Evolutionary conservation across 495 filamentous ascomycete genomes (phyloP), one percentile per base, ranked within the genome.

Genomic region (Lophium mytilinum): DNA sequence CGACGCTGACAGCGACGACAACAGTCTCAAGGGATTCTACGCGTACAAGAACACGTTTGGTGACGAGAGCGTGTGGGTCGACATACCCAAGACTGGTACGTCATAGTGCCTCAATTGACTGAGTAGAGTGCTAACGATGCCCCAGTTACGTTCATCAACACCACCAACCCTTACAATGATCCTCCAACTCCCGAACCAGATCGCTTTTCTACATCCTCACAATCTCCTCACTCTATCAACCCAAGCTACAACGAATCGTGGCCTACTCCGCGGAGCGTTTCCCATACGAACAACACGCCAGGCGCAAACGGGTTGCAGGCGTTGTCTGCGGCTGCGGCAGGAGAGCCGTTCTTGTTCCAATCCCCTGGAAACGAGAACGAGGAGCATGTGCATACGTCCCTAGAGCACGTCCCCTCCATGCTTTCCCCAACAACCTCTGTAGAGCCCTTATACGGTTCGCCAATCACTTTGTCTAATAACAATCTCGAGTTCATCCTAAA

Each of bases 31-130:
- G 50, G 78, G 80, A n/a, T 87, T 85, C 65, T 87, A 84, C 65
- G 81, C 80, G 34, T 87, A 87, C 65, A 83, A 80, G 64, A 82
- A 87, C 65, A 84, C 83, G 2, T 87, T 87, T 61, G 75, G 78
- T 52, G 75, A 79, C 55, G 73, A 80, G 58, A 81, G 75, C 42
- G 71, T 79, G 5, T 87, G 83, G 83, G 68, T 87, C 21, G 80
- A 84, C 56, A 75, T 85, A 47, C 83, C 83, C 6, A 81, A 80
- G 61, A 69, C 80, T 52, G 72, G 77, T 78, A 70, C 37, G 64
- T 49, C 45, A 10, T 3, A 8, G 47, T 17, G 12, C 37, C 14
- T 30, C 46, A 15, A 47, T 15, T 17, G 3, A 37, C 19, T 19
- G 21, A 21, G 55, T 33, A 33, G 37, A 18, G 1, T 17, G 10